Base-by-base conservation (phyloP, 2,329 filamentous ascomycete genomes). In the Hirsutella minnesotensis region DNA sequence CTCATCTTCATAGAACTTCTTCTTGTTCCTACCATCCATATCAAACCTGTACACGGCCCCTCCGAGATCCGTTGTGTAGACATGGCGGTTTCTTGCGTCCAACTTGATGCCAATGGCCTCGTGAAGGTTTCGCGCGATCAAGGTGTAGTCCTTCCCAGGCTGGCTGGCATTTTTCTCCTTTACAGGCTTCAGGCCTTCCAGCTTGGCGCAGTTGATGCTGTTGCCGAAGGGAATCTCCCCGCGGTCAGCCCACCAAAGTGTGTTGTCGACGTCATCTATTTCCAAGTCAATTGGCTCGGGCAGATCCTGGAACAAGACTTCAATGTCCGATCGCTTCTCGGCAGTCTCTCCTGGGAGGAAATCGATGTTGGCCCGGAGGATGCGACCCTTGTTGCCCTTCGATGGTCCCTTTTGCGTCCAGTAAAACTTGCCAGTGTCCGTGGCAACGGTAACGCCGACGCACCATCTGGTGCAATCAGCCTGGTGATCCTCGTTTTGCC, bases 181-280 rank as follows among this genome's bases (percentile, higher is more conserved):
- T 42, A 21, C 16, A 34, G n/a, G 3, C 20, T 30, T 37, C 37
- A 38, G 35, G 44, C 31, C 13, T 4, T 48, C 36, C 13, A 52
- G 38, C 3, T 27, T 36, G 20, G 34, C 58, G 5, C 62, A 54
- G 51, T 77, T 75, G 44, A 80, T 47, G 10, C 66, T 67, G 51
- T 75, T 77, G 0, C 76, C 76, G 9, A 56, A 52, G 0, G 75
- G 75, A 1, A 70, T 55, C 47, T 80, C 76, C 4, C 76, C 77
- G 0, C 77, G 62, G 48, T 80, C 77, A 0, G 76, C 78, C 77
- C 76, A 80, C 54, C 75, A 80, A 21, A 81, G 57, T 1, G 54
- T 59, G 22, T 63, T 53, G 3, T 53, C 52, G 0, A 61, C 56
- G 12, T 65, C 62, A 15, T 79, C 72, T 1, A 79, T 50, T 27